Evolutionary conservation across 1,139 yeast genomes (phyloP), one percentile per base, ranked within the genome.

Genomic region (Citeromyces siamensis): DNA sequence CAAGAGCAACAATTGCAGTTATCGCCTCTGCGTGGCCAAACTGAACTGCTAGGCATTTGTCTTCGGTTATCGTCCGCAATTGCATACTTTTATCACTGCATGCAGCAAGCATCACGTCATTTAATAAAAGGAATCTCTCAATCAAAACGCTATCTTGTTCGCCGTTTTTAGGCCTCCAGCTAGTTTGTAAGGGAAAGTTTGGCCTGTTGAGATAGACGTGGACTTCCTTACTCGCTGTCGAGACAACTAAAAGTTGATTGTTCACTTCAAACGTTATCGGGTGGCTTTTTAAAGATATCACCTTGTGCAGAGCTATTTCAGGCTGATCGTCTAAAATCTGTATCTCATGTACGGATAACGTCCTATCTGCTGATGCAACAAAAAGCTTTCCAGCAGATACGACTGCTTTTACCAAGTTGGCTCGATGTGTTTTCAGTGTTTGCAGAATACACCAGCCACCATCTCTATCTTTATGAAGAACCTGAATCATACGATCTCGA

Each of bases 1-100:
- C 40, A 2, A 43, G 38, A 26, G 54, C 45, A 2, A 57, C 45
- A 10, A 78, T 45, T 0, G 70, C 68, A 4, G 69, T 48, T 6
- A 75, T 62, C 1, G 67, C 55, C 35, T 75, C 84, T 44, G 78
- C 71, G 45, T 77, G 85, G 0, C 82, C 88, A 80, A 81, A 78
- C 29, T 62, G 68, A 1, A 66, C 60, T 9, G 70, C 62, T 9
- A 71, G 35, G 7, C 63, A 62, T 34, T 55, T 63, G 10, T 16
- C 6, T 0, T 60, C 58, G 0, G 47, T 40, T 41, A 64, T 68
- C 32, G 62, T 61, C 46, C 68, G 75, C 1, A 64, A 49, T 19
- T 82, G 55, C 4, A 79, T 53, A 17, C 82, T 70, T 49, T 72
- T 75, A 49, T 78, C 85, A 0, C 70, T 52, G 5, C 71, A 70